These are phyloP conservation scores for Fraxinus xanthoxyloides DNA, from an alignment of 305 asterid genomes.

Conservation along the genomic window DNA sequence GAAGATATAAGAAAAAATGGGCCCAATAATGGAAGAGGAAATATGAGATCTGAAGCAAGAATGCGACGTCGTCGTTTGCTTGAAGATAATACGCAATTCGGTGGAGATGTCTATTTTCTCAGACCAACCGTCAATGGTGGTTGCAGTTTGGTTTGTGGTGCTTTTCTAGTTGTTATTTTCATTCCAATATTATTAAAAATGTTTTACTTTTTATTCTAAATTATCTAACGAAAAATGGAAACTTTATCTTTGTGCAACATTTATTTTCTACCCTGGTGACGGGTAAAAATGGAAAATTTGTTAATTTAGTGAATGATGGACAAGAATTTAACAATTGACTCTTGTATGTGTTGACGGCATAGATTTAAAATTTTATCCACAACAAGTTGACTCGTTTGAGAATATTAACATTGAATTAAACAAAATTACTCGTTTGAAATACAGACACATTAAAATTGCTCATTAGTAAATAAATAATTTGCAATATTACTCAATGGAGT, in stretches of 20 bases:
- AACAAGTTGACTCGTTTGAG: not conserved
- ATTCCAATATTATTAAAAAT: not conserved
- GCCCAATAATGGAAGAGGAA: constrained; percentile 22
- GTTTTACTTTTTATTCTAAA: not conserved
- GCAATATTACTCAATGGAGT: not conserved
- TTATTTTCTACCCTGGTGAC: not conserved
- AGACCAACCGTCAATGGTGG: constrained; percentile 44
- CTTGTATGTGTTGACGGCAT: not conserved
- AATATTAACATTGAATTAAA: not conserved
- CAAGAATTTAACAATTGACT: not conserved
- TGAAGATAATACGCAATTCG: constrained; percentile 37
- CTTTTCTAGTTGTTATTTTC: not conserved
- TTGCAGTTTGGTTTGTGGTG: constrained; percentile 25
- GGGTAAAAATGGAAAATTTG: not conserved
- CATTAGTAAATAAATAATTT: not conserved
- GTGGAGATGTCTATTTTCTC: constrained; percentile 29
- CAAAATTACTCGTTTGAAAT: not conserved
- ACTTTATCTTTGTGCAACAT: not conserved
- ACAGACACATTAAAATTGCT: not conserved
- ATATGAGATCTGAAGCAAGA: constrained; percentile 67
- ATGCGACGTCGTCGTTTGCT: constrained; percentile 60
- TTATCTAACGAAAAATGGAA: not conserved
- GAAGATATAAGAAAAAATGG: constrained; percentile 22
- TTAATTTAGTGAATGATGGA: not conserved
- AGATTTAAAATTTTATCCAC: not conserved